Evolutionary conservation across 768 basidiomycete species (phyloP).

Genomic region (Tricholoma furcatifolium): DNA sequence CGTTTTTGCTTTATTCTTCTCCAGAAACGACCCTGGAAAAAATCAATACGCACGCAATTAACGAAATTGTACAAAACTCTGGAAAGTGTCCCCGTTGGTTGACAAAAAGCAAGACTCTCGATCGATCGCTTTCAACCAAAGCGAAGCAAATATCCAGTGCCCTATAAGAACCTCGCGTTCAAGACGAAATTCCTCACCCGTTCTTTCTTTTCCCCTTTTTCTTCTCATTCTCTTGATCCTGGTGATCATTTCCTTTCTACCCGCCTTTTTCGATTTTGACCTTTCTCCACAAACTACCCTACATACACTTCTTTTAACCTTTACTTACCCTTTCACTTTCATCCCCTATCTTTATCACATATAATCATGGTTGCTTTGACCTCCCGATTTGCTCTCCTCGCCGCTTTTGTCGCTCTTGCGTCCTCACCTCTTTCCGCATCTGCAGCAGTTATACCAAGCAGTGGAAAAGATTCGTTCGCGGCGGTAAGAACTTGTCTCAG

Average conservation of each 20-base stretch:
- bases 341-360: constrained; percentile 6
- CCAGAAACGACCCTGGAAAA: no score
- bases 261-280: constrained; percentile 14
- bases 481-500: constrained; percentile 8
- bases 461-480: not conserved
- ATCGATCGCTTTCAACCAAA: constrained; percentile 21
- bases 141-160: constrained; percentile 18
- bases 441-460: constrained; percentile 36
- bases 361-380: constrained; percentile 49
- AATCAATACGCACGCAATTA: not conserved
- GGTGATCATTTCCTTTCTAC: constrained; percentile 42
- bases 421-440: constrained; percentile 34
- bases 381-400: constrained; percentile 44
- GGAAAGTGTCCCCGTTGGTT: constrained; percentile 5
- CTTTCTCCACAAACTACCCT: constrained; percentile 20
- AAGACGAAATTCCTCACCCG: constrained; percentile 6
- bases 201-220: constrained; percentile 33
- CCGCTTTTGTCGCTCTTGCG: constrained; percentile 44
- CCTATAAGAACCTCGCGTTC: constrained; percentile 26
- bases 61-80: not conserved
- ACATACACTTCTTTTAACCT: constrained; percentile 25
- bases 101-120: constrained; percentile 12
- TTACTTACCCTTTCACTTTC: constrained; percentile 17
- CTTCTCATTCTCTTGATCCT: constrained; percentile 46
- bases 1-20: not conserved